These are phyloP conservation scores for Xylaria sp. DNA, from an alignment of 2,329 filamentous ascomycete genomes.

Conservation along the genomic window DNA sequence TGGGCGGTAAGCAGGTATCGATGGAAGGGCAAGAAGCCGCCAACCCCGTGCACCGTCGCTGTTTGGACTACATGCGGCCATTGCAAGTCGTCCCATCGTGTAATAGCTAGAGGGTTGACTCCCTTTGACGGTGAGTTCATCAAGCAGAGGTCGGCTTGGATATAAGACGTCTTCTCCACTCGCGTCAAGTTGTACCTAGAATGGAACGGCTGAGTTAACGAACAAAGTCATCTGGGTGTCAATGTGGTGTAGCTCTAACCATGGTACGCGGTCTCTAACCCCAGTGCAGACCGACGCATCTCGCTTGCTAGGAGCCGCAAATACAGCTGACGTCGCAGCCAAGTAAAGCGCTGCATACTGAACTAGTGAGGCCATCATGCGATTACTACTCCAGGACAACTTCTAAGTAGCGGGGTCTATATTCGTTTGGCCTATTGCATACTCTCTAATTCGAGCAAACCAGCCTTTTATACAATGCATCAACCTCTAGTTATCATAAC, in stretches of 20 bases:
- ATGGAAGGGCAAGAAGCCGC: slow-evolving; percentile 37
- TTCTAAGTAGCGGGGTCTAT: no score
- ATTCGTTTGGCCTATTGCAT: background rate
- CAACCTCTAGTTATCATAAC: background rate
- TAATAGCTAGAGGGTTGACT: slow-evolving; percentile 12
- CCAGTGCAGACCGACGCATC: slow-evolving; percentile 17
- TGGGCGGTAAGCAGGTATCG: slow-evolving; percentile 36
- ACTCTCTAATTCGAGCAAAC: background rate
- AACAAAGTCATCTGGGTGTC: background rate
- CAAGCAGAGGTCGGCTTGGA: slow-evolving; percentile 33
- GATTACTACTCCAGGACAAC: background rate
- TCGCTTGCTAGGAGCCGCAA: slow-evolving; percentile 17
- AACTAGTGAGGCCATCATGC: background rate
- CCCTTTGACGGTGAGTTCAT: slow-evolving; percentile 24
- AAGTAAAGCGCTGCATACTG: slow-evolving; percentile 8
- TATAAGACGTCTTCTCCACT: slow-evolving; percentile 28
- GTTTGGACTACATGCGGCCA: slow-evolving; percentile 31
- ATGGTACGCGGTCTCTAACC: slow-evolving; percentile 21
- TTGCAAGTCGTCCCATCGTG: slow-evolving; percentile 34
- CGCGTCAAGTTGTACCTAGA: slow-evolving; percentile 6
- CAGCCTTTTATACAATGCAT: background rate
- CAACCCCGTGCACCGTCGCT: slow-evolving; percentile 23
- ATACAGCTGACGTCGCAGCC: slow-evolving; percentile 4
- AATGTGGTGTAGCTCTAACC: background rate
- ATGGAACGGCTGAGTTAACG: background rate